Percentiles rank a stretch among this genome's conserved stretches.
Evolutionary conservation across 2,329 filamentous ascomycete species (phyloP).

Genomic region (Thelonectria discophora): DNA sequence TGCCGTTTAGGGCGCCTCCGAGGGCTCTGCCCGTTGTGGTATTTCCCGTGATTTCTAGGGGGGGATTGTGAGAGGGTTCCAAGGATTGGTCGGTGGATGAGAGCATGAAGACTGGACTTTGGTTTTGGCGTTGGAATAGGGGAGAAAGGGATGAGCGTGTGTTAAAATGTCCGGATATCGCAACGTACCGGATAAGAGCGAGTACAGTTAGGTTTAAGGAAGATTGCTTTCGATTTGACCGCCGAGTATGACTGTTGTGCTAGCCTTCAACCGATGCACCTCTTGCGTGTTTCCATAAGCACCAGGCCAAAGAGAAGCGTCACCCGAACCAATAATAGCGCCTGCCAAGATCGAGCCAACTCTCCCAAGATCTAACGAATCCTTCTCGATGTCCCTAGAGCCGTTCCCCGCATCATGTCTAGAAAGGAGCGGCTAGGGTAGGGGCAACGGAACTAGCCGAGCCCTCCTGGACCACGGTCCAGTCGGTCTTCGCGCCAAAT

Average conservation of each 20-base stretch:
- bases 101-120: background rate
- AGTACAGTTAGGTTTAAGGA: background rate
- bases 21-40: background rate
- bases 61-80: no score
- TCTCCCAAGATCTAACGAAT: background rate
- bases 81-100: no score
- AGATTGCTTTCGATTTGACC: background rate
- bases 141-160: background rate
- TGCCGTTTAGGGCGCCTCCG: slow-evolving; percentile 22
- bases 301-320: background rate
- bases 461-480: no score
- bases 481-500: no score
- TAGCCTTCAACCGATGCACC: background rate
- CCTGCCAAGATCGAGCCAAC: no score
- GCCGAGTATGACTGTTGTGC: background rate
- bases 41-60: background rate
- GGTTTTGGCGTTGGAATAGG: background rate
- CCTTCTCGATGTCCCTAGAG: background rate
- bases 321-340: background rate
- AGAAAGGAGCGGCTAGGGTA: background rate
- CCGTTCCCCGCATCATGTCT: background rate
- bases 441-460: background rate
- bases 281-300: background rate
- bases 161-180: background rate
- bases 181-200: background rate